A percentile compares a stretch with the other conserved stretches of the same genome.
Conservation (phyloP, 345 rosid genomes). For the Eutrema yunnanense region DNA sequence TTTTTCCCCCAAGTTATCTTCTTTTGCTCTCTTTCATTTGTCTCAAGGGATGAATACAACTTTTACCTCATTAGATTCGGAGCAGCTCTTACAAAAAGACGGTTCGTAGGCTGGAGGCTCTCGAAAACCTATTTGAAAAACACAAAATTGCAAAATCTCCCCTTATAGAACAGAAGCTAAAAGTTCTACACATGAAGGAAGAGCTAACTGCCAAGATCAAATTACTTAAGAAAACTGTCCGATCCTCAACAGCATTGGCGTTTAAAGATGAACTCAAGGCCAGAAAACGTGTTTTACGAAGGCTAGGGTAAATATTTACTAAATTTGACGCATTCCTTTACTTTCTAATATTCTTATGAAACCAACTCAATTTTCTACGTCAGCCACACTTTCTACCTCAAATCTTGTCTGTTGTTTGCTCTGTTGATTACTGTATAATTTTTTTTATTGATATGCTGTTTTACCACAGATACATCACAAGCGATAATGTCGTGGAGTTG, state of each 20-base stretch:
- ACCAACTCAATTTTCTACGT: neutral
- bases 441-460: neutral
- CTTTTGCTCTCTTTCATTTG: constrained; percentile 1
- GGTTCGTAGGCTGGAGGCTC: constrained; percentile 73
- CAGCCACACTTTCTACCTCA: neutral
- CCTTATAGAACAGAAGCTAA: constrained; percentile 68
- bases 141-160: constrained; percentile 92
- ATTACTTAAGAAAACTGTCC: constrained; percentile 65
- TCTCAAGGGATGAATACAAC: neutral
- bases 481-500: constrained; percentile 73
- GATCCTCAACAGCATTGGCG: constrained; percentile 73
- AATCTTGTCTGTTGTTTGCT: neutral
- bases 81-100: constrained; percentile 74
- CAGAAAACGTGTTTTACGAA: constrained; percentile 88
- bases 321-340: neutral
- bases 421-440: neutral
- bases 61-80: constrained; percentile 48
- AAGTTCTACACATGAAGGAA: constrained; percentile 69
- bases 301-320: constrained; percentile 63
- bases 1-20: neutral
- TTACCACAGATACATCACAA: constrained; percentile 51
- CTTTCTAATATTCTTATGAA: neutral
- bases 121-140: constrained; percentile 78
- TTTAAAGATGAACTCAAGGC: constrained; percentile 98
- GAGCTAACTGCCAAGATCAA: constrained; percentile 74